Percentiles rank a stretch among this genome's conserved stretches.
These are phyloP conservation scores for Pythium sukuiense DNA, from an alignment of 352 stramenopile genomes.

Conservation along the genomic window DNA sequence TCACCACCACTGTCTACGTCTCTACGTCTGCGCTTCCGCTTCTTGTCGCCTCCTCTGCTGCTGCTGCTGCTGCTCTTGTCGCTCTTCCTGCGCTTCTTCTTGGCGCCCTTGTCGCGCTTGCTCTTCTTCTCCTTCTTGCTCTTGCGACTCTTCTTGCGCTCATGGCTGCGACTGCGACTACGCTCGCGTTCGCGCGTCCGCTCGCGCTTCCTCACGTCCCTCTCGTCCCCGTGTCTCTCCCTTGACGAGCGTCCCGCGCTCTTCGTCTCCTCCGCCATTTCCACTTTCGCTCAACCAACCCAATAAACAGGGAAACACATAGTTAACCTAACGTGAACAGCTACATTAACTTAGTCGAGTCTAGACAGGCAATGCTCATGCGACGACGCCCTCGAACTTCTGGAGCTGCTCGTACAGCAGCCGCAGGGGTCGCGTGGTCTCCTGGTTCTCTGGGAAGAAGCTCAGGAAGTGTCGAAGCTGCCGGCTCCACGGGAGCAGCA, in stretches of 20 bases:
- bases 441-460: slow-evolving; percentile 87
- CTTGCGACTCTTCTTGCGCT: slow-evolving; percentile 33
- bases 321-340: slow-evolving; percentile 20
- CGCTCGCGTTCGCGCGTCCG: slow-evolving; percentile 2
- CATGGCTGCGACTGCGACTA: slow-evolving; percentile 21
- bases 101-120: slow-evolving; percentile 32
- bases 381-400: slow-evolving; percentile 51
- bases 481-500: slow-evolving; percentile 85
- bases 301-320: not conserved
- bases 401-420: slow-evolving; percentile 81
- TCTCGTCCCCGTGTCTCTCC: too few species aligned
- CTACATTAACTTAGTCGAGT: slow-evolving; percentile 14
- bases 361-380: not conserved
- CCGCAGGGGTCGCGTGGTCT: slow-evolving; percentile 71
- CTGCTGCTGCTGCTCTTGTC: slow-evolving; percentile 9
- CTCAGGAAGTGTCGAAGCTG: slow-evolving; percentile 86
- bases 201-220: slow-evolving; percentile 15
- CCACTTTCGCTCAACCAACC: not conserved
- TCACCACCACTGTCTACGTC: not conserved
- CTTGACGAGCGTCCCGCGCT: not conserved
- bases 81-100: slow-evolving; percentile 34
- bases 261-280: not conserved
- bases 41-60: slow-evolving; percentile 1
- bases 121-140: slow-evolving; percentile 28
- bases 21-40: not conserved